Evolutionary conservation across 1,284 basidiomycete species (phyloP), one percentile per base, ranked within the genome.

Genomic region (Fistulinella cinereoalba): DNA sequence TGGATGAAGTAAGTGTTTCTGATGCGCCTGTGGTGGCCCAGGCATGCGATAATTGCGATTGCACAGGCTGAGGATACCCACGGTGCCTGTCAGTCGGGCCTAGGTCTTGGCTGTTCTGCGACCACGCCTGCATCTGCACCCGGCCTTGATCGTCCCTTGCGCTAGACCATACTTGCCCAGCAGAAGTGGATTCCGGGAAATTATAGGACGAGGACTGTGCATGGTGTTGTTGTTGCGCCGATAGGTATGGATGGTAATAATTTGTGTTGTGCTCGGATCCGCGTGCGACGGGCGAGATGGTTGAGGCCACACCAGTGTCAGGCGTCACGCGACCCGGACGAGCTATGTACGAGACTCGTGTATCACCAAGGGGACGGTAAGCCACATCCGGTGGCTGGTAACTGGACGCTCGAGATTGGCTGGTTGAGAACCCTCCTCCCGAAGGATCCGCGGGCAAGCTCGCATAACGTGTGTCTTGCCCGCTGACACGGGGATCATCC

Each of bases 241-340:
- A 23, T 13, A 53, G 24, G 53, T 66, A 65, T 12, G 64, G 49
- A 36, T 66, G 51, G 33, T 62, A 68, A 32, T 57, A 55, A 41
- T 37, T 43, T n/a, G 52, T 15, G 21, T 44, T 38, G 21, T 63
- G 57, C 6, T 64, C 64, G 45, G 62, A 45, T 52, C 52, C 63
- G 40, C 55, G 65, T 46, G 53, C 24, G 43, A 58, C 50, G 44
- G 66, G 46, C 13, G 65, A 40, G 38, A 56, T 38, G 7, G 59
- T 46, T 11, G 61, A 44, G 29, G 41, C 38, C 38, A 62, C 43
- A 40, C 47, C 41, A 27, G 44, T 39, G 47, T 68, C 62, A 19
- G 62, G 63, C 9, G 63, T 65, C 41, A 49, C 43, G 43, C 57
- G 57, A 43, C 49, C 58, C n/a, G 67, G 47, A 25, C 60, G 63